Base-by-base conservation (phyloP, 306 rosid genomes). In the Crotalaria pallida region DNA sequence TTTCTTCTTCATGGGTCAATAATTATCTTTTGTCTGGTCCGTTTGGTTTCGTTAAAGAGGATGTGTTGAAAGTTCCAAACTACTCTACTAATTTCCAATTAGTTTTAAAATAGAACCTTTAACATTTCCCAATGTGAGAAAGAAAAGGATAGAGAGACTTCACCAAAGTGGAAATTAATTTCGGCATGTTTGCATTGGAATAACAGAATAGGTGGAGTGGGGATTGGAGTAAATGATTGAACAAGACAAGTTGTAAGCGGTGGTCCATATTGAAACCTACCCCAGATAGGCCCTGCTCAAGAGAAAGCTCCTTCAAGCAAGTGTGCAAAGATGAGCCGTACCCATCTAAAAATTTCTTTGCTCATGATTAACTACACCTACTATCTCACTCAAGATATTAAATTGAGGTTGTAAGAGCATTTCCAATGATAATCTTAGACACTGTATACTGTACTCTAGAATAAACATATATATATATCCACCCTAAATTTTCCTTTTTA, bases 171-270 rank as follows among this genome's bases (percentile, higher is more conserved):
- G 73, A 38, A 55, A 50, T 8, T 59, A 48, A 33, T 40, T 36
- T 38, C 33, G 17, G 18, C 58, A 33, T 48, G 31, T 31, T 44
- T 33, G 41, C 58, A 31, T 67, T 65, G 71, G 78, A 58, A 78
- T 65, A 76, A 22, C 71, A 12, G 31, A 58, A 67, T 76, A 80
- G 66, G 84, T 63, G 84, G 49, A 50, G 71, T 10, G 75, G 64
- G 40, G 69, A 24, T 63, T 55, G 80, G 34, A 43, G 23, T 52
- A 53, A 63, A 81, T 81, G 81, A 84, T 79, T 82, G 58, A 85
- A 77, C 71, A 74, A 58, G 78, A 48, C 80, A 77, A 71, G 65
- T 62, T 77, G 85, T 53, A 67, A 87, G 80, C 76, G 84, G 85
- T 76, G 91, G 89, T 80, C 89, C 88, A 34, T 45, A 34, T 38